phyloP scores from a whole-genome alignment of 805 yeast genomes.

The Starmerella vitae region DNA sequence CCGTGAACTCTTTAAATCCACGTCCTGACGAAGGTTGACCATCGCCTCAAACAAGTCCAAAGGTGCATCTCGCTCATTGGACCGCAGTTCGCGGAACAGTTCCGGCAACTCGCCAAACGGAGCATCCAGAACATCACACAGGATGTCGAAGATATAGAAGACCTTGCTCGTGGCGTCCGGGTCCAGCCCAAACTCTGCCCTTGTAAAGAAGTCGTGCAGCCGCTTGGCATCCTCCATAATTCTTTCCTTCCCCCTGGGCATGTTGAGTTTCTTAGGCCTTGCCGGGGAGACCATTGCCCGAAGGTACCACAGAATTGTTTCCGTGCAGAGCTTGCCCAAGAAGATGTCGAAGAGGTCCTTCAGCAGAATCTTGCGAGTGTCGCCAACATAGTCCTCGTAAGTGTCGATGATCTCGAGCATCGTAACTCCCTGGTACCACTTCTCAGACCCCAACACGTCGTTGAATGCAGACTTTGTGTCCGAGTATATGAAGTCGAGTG shows the following conservation, averaged over 20 bases:
- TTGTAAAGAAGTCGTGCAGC: constrained; percentile 41
- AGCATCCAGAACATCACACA: constrained; percentile 43
- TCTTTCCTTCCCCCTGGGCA: constrained; percentile 33
- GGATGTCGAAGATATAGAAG: constrained; percentile 46
- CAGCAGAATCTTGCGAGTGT: constrained; percentile 41
- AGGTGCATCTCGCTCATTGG: constrained; percentile 65
- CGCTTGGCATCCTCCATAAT: constrained; percentile 49
- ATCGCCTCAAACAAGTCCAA: constrained; percentile 53
- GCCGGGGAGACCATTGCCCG: constrained; percentile 33
- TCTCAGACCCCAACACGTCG: constrained; percentile 43
- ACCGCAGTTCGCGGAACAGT: constrained; percentile 49
- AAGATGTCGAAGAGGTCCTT: constrained; percentile 42
- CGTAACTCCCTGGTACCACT: constrained; percentile 52
- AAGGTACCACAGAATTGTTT: constrained; percentile 38
- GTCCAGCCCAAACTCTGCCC: constrained; percentile 27
- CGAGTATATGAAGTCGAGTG: constrained; percentile 50
- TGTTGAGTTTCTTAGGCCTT: constrained; percentile 24
- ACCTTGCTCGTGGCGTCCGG: constrained; percentile 33
- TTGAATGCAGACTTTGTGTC: constrained; percentile 54
- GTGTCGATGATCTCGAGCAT: constrained; percentile 58
- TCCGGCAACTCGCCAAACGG: constrained; percentile 36
- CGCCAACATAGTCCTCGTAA: constrained; percentile 58
- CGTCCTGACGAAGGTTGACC: constrained; percentile 33
- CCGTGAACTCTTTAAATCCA: constrained; percentile 25
- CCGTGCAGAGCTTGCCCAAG: constrained; percentile 41